Evolutionary conservation across 805 yeast species (phyloP).

Genomic region (Ogataea nonfermentans): DNA sequence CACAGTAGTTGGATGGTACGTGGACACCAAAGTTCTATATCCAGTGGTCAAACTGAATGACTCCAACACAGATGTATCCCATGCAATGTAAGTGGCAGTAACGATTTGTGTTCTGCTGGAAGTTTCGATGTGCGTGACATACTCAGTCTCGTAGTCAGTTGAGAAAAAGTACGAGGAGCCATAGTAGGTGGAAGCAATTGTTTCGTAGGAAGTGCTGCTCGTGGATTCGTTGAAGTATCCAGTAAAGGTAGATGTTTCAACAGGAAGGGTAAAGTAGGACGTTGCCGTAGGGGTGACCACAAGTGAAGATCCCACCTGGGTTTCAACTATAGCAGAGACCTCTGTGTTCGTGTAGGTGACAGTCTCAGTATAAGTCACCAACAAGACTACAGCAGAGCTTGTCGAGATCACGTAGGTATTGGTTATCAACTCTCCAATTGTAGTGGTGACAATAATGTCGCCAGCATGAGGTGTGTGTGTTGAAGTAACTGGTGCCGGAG

Average conservation of each 20-base stretch:
- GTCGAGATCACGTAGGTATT: slow-evolving; percentile 21
- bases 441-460: slow-evolving; percentile 13
- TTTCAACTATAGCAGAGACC: slow-evolving; percentile 4
- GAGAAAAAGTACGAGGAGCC: slow-evolving; percentile 10
- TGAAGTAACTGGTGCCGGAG: slow-evolving; percentile 4
- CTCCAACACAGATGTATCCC: slow-evolving; percentile 10
- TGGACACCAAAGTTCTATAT: slow-evolving; percentile 13
- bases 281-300: slow-evolving; percentile 16
- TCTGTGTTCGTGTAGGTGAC: slow-evolving; percentile 6
- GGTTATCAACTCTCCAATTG: slow-evolving; percentile 11
- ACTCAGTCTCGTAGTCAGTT: slow-evolving; percentile 6
- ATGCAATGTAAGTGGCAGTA: slow-evolving; percentile 17
- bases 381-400: slow-evolving; percentile 18
- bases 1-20: slow-evolving; percentile 14
- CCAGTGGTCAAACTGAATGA: slow-evolving; percentile 15
- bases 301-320: slow-evolving; percentile 7
- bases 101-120: slow-evolving; percentile 1
- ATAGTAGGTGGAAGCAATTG: slow-evolving; percentile 5
- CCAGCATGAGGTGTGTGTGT: not conserved
- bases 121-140: slow-evolving; percentile 9
- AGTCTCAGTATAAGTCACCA: slow-evolving; percentile 22
- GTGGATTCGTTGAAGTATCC: slow-evolving; percentile 17
- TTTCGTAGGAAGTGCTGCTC: slow-evolving; percentile 4
- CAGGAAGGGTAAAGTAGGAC: slow-evolving; percentile 9
- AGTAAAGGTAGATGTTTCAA: slow-evolving; percentile 5